phyloP scores from a whole-genome alignment of 148 eudicot genomes.

The Vaccinium darrowii region DNA sequence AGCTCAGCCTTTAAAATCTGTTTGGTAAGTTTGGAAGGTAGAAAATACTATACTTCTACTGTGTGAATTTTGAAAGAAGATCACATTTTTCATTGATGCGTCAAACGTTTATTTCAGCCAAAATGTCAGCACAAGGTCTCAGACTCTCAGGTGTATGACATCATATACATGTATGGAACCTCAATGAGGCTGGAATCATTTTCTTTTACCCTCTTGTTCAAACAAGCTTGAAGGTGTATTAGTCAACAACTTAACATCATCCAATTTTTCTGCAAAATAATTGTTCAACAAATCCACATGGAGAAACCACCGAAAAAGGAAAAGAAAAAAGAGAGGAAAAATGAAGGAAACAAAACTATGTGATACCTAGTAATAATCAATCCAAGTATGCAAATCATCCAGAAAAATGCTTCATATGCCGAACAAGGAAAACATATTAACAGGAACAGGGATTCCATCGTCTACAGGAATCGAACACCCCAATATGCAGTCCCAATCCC shows the following conservation, averaged over 20 bases:
- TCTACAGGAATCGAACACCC: background rate
- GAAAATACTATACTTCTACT: background rate
- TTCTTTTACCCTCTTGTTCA: background rate
- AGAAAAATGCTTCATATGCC: too few species aligned
- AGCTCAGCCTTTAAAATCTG: background rate
- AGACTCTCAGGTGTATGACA: background rate
- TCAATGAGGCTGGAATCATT: background rate
- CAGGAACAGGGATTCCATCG: background rate
- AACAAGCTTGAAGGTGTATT: background rate
- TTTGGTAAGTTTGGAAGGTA: background rate
- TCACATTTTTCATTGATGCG: background rate
- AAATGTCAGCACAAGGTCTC: background rate
- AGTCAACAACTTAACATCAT: background rate
- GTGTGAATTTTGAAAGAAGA: background rate
- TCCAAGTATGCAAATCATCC: background rate
- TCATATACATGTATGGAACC: background rate
- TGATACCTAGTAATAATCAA: background rate
- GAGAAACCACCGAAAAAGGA: background rate
- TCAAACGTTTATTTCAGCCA: background rate
- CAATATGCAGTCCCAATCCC: background rate
- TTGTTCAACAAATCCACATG: background rate
- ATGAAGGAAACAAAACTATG: background rate
- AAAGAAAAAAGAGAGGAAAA: background rate
- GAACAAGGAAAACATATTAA: background rate
- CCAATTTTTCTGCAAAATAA: background rate